Conservation (phyloP, 257 asterid genomes). For the Solanum arcanum region DNA sequence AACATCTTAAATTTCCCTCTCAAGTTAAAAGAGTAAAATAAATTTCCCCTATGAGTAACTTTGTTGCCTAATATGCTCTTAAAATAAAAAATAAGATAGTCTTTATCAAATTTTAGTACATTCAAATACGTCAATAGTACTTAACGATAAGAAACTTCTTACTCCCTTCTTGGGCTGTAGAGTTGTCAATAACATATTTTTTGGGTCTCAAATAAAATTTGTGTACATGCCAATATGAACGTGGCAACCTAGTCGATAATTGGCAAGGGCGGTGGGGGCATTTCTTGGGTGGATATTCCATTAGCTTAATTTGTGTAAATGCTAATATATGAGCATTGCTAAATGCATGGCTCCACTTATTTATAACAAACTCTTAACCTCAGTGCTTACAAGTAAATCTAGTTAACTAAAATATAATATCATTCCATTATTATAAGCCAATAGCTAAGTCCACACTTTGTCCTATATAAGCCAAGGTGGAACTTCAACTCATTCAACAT, state of each 20-base stretch:
- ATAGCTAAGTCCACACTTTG: background rate
- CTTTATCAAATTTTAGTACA: too few relatives aligned
- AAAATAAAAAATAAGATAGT: background rate
- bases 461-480: background rate
- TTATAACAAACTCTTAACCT: background rate
- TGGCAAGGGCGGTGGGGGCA: background rate
- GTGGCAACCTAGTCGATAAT: background rate
- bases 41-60: background rate
- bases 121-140: too few relatives aligned
- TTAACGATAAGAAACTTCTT: background rate
- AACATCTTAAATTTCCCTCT: background rate
- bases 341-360: background rate
- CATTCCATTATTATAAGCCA: background rate
- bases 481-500: background rate
- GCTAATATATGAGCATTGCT: background rate
- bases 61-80: background rate
- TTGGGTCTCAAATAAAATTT: background rate
- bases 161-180: background rate
- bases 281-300: background rate
- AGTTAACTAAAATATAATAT: background rate
- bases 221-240: background rate
- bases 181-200: background rate
- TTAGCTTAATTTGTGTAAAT: background rate
- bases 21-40: background rate
- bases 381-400: background rate